Conservation (phyloP, 495 filamentous ascomycete species). For the Hypoxylon fragiforme region DNA sequence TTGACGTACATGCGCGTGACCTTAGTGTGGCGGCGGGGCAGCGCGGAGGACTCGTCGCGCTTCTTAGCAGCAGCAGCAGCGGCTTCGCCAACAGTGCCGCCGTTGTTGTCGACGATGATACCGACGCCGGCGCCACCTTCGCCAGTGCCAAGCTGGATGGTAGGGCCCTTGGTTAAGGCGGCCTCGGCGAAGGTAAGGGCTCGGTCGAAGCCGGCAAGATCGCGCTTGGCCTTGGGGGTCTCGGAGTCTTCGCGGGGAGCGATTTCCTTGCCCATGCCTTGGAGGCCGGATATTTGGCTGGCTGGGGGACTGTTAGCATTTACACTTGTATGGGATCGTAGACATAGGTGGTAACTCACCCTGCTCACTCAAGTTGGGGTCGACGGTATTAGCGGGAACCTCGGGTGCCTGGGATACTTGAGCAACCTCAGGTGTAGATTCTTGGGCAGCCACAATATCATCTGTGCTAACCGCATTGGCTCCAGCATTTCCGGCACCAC, state of each 20-base stretch:
- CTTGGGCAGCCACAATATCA: constrained; percentile 13
- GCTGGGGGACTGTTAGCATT: constrained; percentile 33
- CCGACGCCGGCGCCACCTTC: constrained; percentile 53
- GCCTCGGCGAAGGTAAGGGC: constrained; percentile 52
- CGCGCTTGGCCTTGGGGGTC: constrained; percentile 39
- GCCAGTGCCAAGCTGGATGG: constrained; percentile 52
- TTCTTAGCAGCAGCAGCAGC: constrained; percentile 23
- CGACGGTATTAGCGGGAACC: constrained; percentile 18
- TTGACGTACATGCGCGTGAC: constrained; percentile 56
- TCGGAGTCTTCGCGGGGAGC: constrained; percentile 44
- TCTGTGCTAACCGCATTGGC: constrained; percentile 6
- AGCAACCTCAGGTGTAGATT: constrained; percentile 9
- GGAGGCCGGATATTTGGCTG: constrained; percentile 46
- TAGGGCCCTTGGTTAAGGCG: constrained; percentile 50
- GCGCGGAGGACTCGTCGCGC: constrained; percentile 39
- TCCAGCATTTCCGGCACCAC: background rate
- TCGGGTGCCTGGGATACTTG: constrained; percentile 15
- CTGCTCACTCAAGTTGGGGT: constrained; percentile 44
- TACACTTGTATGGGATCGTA: background rate
- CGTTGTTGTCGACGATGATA: constrained; percentile 51
- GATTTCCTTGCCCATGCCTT: constrained; percentile 56
- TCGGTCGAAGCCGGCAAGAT: constrained; percentile 53
- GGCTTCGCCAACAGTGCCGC: constrained; percentile 18
- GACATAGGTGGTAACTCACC: constrained; percentile 22
- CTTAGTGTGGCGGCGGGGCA: constrained; percentile 42